phyloP scores from a whole-genome alignment of 164 flowering plant species.

The Saururus chinensis region DNA sequence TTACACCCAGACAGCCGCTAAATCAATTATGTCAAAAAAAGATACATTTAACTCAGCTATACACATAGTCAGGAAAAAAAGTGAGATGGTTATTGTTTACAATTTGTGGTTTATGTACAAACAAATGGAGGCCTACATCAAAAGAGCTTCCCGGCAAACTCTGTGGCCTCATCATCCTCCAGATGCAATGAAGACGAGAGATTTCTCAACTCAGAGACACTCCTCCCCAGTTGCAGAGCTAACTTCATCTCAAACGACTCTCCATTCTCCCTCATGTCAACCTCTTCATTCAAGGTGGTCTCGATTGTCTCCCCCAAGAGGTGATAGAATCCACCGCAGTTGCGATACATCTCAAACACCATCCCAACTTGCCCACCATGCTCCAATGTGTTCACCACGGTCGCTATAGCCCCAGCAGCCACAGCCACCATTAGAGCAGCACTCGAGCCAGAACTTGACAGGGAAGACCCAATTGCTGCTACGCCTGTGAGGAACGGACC shows the following conservation, averaged over 20 bases:
- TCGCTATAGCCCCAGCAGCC: constrained; percentile 38
- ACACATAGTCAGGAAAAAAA: too few relatives aligned
- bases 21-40: too few relatives aligned
- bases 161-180: constrained; percentile 1
- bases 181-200: constrained; percentile 11
- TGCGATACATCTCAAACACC: constrained; percentile 50
- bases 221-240: constrained; percentile 43
- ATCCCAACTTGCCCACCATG: constrained; percentile 67
- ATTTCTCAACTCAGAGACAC: constrained; percentile 30
- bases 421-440: constrained; percentile 21
- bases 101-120: too few relatives aligned
- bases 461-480: constrained; percentile 31
- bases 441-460: background rate
- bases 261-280: constrained; percentile 38
- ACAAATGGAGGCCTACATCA: constrained; percentile 12
- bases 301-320: constrained; percentile 28
- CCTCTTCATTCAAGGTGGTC: constrained; percentile 18
- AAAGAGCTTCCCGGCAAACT: constrained; percentile 48
- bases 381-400: constrained; percentile 37
- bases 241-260: constrained; percentile 44
- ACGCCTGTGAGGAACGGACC: constrained; percentile 49
- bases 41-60: too few relatives aligned
- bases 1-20: too few relatives aligned
- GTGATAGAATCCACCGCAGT: constrained; percentile 27
- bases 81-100: too few relatives aligned